Conservation (phyloP, 2,329 filamentous ascomycete species). For the Xylariaceae sp. region DNA sequence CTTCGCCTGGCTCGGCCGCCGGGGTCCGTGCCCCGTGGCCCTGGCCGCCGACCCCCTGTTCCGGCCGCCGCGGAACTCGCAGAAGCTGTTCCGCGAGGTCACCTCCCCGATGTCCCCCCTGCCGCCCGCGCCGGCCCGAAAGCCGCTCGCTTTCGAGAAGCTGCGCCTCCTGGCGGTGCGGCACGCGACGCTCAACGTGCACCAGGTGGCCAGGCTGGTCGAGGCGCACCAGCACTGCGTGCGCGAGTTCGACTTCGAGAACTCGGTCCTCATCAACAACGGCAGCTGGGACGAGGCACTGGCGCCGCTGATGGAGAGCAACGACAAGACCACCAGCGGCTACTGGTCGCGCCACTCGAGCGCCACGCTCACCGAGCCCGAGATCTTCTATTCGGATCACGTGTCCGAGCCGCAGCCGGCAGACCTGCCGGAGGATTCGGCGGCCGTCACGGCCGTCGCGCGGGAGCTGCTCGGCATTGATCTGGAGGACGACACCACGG, state of each 20-base stretch:
- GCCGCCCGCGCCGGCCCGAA: conserved; percentile 42
- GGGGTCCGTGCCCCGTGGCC: conserved; percentile 67
- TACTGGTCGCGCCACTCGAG: conserved; percentile 36
- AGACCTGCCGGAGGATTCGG: conserved; percentile 39
- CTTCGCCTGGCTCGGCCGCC: conserved; percentile 69
- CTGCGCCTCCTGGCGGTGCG: conserved; percentile 62
- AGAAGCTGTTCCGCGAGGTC: conserved; percentile 57
- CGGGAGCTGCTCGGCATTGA: conserved; percentile 37
- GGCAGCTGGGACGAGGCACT: conserved; percentile 79
- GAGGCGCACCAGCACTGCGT: conserved; percentile 59
- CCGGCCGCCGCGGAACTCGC: conserved; percentile 42
- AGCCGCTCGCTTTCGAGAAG: conserved; percentile 57
- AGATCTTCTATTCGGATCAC: conserved; percentile 16
- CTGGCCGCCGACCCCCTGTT: conserved; percentile 65
- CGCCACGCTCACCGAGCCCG: conserved; percentile 23
- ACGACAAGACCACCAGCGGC: conserved; percentile 34
- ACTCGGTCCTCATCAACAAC: conserved; percentile 57
- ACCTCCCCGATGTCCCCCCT: conserved; percentile 58
- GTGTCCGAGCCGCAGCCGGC: conserved; percentile 13
- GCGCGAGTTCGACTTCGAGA: conserved; percentile 72
- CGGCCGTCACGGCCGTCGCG: conserved; percentile 47
- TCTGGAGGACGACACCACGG: conserved; percentile 29
- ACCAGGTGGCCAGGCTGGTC: conserved; percentile 64
- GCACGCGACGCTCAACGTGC: conserved; percentile 64
- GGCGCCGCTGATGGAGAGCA: conserved; percentile 54